Evolutionary conservation across 495 filamentous ascomycete genomes (phyloP), one percentile per base, ranked within the genome.

Genomic region (Trichodelitschia bisporula): DNA sequence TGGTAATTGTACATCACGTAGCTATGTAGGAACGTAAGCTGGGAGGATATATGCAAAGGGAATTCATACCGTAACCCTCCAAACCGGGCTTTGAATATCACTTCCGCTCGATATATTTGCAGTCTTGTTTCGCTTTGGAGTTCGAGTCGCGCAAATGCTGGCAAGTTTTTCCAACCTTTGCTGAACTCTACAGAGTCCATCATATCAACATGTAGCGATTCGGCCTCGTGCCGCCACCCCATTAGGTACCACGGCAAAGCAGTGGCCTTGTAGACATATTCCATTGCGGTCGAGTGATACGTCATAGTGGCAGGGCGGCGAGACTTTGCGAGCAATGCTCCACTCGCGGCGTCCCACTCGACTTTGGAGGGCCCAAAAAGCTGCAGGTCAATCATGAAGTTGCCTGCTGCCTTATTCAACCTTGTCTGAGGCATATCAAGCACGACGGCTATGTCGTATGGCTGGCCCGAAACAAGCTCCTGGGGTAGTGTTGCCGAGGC

Each of bases 331-430:
- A 61, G 41, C 3, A 51, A 31, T 1, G 37, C 36, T 3, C 36
- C 32, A 15, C 35, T 33, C 8, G 42, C 34, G 25, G 12, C 19
- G 10, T 31, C 13, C 12, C 26, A 27, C 13, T 20, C 18, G 11
- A 26, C 11, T 6, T 19, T 8, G 8, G 15, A 5, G 26, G 3
- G 46, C 19, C 58, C 53, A 19, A 68, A 53, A 9, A 84, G 56
- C 11, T 64, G 54, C n/a, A 93, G 54, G 30, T 78, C 69, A 10
- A 91, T 54, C 83, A 95, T 95, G 59, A 95, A 95, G 51, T 93
- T 93, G 14, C 84, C 86, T 17, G 46, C 50, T 4, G 47, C 53
- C 13, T 66, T 43, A 44, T 78, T 79, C 1, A 45, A 24, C 0
- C 59, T 64, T 3, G 65, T 68, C 11, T 61, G 56, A 3, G 74